phyloP scores from a whole-genome alignment of 2,329 filamentous ascomycete genomes.

The Beauveria caledonica region DNA sequence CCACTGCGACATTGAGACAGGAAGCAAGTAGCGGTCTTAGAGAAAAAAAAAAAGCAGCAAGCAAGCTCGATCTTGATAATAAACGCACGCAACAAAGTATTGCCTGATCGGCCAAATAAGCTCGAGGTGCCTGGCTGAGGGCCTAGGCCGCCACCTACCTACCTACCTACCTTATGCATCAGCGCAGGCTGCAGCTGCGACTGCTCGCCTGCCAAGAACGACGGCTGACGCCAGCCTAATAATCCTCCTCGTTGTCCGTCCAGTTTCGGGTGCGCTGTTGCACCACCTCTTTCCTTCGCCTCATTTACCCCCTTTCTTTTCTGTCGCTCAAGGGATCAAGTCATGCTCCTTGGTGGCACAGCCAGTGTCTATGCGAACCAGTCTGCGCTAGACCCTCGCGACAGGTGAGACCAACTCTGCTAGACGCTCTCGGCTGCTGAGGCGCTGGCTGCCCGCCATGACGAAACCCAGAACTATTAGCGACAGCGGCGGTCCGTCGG shows the following conservation, averaged over 20 bases:
- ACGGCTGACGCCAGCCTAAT: not conserved
- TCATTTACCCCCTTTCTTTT: not conserved
- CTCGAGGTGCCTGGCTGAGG: not conserved
- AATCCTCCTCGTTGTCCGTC: not conserved
- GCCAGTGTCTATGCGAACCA: not conserved
- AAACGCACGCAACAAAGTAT: not conserved
- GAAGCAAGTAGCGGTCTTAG: not conserved
- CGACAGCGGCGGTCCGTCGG: constrained; percentile 4
- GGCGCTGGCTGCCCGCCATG: not conserved
- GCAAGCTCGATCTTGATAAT: too few relatives aligned
- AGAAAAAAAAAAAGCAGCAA: not conserved
- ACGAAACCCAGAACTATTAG: constrained; percentile 6
- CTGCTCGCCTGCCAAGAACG: constrained; percentile 2
- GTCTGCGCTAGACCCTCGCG: not conserved
- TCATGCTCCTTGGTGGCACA: not conserved
- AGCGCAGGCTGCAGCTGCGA: not conserved
- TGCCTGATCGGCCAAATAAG: not conserved
- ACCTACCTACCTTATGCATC: too few relatives aligned
- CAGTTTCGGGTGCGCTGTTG: not conserved
- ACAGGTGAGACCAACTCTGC: not conserved
- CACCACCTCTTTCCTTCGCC: not conserved
- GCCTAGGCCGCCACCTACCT: not conserved
- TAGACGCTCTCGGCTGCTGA: not conserved
- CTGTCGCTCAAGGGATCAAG: not conserved
- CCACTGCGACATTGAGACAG: not conserved